Conservation (phyloP, 371 early-diverging fungal species). For the Lichtheimia corymbifera region DNA sequence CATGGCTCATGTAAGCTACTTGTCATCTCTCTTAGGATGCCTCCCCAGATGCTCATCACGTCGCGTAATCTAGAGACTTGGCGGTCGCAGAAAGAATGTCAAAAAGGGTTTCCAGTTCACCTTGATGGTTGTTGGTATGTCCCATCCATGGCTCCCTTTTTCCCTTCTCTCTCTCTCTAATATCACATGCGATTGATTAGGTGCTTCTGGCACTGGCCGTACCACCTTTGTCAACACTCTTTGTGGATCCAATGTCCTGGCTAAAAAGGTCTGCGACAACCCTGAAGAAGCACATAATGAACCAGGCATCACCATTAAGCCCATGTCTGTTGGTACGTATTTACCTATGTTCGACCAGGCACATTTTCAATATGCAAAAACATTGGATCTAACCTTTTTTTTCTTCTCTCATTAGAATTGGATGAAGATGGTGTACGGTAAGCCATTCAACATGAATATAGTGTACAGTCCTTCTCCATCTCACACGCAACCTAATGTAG, state of each 20-base stretch:
- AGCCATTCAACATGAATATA: neutral
- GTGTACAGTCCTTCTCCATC: too few relatives aligned
- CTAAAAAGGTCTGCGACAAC: slow-evolving; percentile 69
- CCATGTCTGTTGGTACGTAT: slow-evolving; percentile 59
- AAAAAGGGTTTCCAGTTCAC: slow-evolving; percentile 96
- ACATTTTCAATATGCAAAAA: neutral
- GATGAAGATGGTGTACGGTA: slow-evolving; percentile 94
- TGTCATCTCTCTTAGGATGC: neutral
- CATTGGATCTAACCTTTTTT: too few relatives aligned
- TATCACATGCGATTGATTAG: slow-evolving; percentile 33
- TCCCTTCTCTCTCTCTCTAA: neutral
- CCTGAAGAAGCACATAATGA: slow-evolving; percentile 90
- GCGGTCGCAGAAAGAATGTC: slow-evolving; percentile 88
- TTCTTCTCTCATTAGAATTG: slow-evolving; percentile 59
- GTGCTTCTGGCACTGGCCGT: slow-evolving; percentile 94
- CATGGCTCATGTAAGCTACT: slow-evolving; percentile 17
- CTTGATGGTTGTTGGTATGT: slow-evolving; percentile 94
- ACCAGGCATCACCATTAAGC: slow-evolving; percentile 90
- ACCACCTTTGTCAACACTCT: slow-evolving; percentile 98
- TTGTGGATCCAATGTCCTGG: slow-evolving; percentile 75
- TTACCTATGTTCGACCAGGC: neutral
- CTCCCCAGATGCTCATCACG: neutral
- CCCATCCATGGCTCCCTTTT: neutral
- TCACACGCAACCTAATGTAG: slow-evolving; percentile 9
- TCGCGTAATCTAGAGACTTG: slow-evolving; percentile 43